A percentile compares a stretch with the other conserved stretches of the same genome.
Conservation (phyloP, 2,329 filamentous ascomycete genomes). For the Ramularia endophylla region DNA sequence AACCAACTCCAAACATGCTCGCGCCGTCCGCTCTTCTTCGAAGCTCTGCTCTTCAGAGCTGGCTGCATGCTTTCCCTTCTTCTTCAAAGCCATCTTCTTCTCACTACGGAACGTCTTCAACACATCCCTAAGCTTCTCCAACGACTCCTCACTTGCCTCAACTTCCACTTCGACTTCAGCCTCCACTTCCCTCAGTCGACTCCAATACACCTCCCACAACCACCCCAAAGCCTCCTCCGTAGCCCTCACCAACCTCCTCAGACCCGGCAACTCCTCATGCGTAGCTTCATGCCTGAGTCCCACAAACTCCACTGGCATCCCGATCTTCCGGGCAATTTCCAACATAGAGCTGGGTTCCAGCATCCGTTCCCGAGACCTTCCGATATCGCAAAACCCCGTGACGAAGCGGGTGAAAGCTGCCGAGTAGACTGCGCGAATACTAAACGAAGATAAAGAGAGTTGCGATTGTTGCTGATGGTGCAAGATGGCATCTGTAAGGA, state of each 20-base stretch:
- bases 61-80: conserved; percentile 15
- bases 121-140: conserved; percentile 6
- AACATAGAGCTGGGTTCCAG: conserved; percentile 64
- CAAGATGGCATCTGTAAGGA: conserved; percentile 63
- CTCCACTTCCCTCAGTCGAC: conserved; percentile 36
- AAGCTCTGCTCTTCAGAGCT: conserved; percentile 9
- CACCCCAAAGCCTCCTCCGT: conserved; percentile 67
- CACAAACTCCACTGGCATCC: conserved; percentile 71
- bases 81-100: conserved; percentile 27
- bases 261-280: conserved; percentile 76
- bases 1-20: conserved; percentile 12
- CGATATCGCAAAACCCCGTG: conserved; percentile 70
- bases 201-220: conserved; percentile 91
- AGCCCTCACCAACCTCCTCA: conserved; percentile 65
- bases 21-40: conserved; percentile 7
- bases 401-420: conserved; percentile 66
- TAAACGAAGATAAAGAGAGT: conserved; percentile 59
- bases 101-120: conserved; percentile 22
- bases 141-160: conserved; percentile 10
- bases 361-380: conserved; percentile 56
- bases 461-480: conserved; percentile 60
- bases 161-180: conserved; percentile 26
- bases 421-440: conserved; percentile 63
- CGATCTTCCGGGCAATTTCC: conserved; percentile 60
- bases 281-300: conserved; percentile 86